Evolutionary conservation across 1,284 basidiomycete species (phyloP).

Genomic region (Papiliotrema fonsecae): DNA sequence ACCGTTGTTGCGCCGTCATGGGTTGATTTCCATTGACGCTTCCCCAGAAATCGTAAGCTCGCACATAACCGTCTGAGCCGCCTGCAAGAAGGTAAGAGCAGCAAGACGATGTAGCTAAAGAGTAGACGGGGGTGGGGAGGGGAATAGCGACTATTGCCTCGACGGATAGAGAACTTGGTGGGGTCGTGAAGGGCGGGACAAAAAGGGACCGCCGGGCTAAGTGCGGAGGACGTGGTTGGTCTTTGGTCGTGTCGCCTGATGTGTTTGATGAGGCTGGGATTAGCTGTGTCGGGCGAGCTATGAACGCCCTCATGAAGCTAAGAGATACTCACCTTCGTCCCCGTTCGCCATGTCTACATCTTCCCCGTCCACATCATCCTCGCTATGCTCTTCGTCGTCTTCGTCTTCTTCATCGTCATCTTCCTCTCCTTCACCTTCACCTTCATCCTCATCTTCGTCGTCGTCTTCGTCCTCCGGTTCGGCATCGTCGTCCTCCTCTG

Average conservation of each 20-base stretch:
- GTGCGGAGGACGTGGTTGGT: slow-evolving; percentile 28
- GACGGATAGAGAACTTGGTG: slow-evolving; percentile 66
- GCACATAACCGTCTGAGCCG: slow-evolving; percentile 87
- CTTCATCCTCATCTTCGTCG: slow-evolving; percentile 24
- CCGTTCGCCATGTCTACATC: slow-evolving; percentile 15
- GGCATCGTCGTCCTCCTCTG: slow-evolving; percentile 23
- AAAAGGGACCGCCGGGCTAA: slow-evolving; percentile 34
- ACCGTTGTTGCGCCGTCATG: slow-evolving; percentile 82
- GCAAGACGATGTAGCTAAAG: slow-evolving; percentile 77
- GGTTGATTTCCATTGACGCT: slow-evolving; percentile 82
- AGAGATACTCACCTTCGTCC: slow-evolving; percentile 14
- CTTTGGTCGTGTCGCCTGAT: slow-evolving; percentile 1
- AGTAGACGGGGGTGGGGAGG: slow-evolving; percentile 79
- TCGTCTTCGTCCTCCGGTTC: slow-evolving; percentile 23
- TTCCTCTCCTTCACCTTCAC: slow-evolving; percentile 22
- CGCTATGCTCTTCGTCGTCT: slow-evolving; percentile 14
- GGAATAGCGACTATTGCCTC: slow-evolving; percentile 90
- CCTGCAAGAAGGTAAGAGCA: slow-evolving; percentile 85
- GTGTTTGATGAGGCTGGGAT: slow-evolving; percentile 6
- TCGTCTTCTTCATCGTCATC: slow-evolving; percentile 18
- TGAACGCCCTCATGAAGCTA: not conserved
- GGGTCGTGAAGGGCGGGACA: slow-evolving; percentile 16
- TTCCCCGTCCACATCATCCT: slow-evolving; percentile 20
- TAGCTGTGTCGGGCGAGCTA: not conserved
- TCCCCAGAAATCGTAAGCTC: slow-evolving; percentile 86